A percentile compares a stretch with the other conserved stretches of the same genome.
Evolutionary conservation across 306 rosid species (phyloP).

Genomic region (Dalbergia cochinchinensis): DNA sequence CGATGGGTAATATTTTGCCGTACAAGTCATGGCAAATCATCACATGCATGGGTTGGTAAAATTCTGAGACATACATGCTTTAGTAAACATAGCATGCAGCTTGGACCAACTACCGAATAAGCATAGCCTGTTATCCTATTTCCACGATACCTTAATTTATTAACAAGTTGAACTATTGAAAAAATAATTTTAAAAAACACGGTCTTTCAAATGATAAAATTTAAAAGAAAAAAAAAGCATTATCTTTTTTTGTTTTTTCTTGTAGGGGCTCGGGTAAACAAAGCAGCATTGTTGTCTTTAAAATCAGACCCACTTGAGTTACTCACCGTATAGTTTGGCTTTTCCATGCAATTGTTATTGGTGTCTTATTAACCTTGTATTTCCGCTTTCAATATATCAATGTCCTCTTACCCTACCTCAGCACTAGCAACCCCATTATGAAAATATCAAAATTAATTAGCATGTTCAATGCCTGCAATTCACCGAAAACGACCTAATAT

Average conservation of each 20-base stretch:
- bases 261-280: conserved; percentile 4
- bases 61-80: not conserved
- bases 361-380: conserved; percentile 34
- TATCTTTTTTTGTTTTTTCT: not conserved
- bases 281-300: conserved; percentile 23
- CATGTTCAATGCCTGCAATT: conserved; percentile 34
- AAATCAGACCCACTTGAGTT: conserved; percentile 38
- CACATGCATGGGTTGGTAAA: not conserved
- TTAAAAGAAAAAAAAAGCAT: not conserved
- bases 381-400: conserved; percentile 40
- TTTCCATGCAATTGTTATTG: conserved; percentile 32
- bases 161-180: not conserved
- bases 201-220: too few relatives aligned
- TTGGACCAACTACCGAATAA: not conserved
- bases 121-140: not conserved
- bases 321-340: conserved; percentile 57
- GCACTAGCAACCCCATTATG: not conserved
- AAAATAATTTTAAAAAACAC: not conserved
- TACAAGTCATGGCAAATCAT: not conserved
- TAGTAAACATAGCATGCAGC: not conserved
- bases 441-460: not conserved
- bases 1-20: not conserved
- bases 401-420: conserved; percentile 11
- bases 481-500: conserved; percentile 9
- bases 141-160: too few relatives aligned